Percentiles rank a stretch among this genome's conserved stretches.
These are phyloP conservation scores for Cercospora sp. DNA, from an alignment of 2,329 filamentous ascomycete genomes.

Conservation along the genomic window DNA sequence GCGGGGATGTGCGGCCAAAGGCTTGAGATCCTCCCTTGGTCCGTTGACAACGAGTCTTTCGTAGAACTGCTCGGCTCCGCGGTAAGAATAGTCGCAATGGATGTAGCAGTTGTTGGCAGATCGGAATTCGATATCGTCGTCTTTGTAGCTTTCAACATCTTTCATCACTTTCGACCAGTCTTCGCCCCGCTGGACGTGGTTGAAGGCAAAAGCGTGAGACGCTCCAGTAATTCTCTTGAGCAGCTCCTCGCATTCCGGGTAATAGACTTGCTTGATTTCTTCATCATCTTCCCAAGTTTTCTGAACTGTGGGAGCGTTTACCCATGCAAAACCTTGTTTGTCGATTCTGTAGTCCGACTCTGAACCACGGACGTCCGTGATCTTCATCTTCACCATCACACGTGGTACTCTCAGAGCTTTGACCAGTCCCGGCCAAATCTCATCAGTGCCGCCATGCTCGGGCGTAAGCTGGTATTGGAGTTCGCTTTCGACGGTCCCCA, in stretches of 20 bases:
- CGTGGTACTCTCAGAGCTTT: conserved; percentile 14
- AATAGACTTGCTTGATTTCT: conserved; percentile 14
- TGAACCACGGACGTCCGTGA: conserved; percentile 7
- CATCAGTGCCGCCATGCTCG: conserved; percentile 14
- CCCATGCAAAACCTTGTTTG: conserved; percentile 16
- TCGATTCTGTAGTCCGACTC: conserved; percentile 9
- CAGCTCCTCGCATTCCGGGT: conserved; percentile 9
- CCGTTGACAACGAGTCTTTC: conserved; percentile 10
- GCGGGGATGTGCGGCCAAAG: conserved; percentile 5
- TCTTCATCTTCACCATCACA: conserved; percentile 13
- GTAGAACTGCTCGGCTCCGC: conserved; percentile 15
- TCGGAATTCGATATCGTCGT: conserved; percentile 12
- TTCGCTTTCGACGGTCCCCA: conserved; percentile 7
- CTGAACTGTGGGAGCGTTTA: conserved; percentile 1
- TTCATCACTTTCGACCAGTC: conserved; percentile 11
- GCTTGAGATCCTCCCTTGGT: conserved; percentile 15
- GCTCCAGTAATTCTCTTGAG: conserved; percentile 17
- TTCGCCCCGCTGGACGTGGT: conserved; percentile 12
- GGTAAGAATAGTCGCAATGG: conserved; percentile 15
- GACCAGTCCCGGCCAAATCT: conserved; percentile 15
- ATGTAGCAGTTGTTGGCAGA: conserved; percentile 16
- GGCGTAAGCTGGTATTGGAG: conserved; percentile 13
- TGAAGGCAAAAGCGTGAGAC: conserved; percentile 13
- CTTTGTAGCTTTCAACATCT: conserved; percentile 14
- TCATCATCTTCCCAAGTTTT: conserved; percentile 17